Evolutionary conservation across 768 basidiomycete species (phyloP).

Genomic region (Suillus alpinus): DNA sequence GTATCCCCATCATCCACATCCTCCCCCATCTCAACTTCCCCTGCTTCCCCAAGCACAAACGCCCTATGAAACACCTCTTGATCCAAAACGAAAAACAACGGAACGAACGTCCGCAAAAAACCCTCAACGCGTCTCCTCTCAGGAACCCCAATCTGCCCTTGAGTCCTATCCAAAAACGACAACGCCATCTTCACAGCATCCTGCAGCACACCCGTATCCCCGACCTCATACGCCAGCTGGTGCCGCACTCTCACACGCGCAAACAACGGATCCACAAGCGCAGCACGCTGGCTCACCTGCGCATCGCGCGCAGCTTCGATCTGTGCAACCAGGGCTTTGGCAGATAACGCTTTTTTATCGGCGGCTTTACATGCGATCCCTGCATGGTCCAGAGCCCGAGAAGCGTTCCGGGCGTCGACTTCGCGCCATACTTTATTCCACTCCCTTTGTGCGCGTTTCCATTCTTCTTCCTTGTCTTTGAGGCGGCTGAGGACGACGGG

Average conservation of each 20-base stretch:
- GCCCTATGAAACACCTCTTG: constrained; percentile 65
- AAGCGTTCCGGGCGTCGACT: constrained; percentile 91
- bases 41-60: constrained; percentile 61
- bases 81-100: constrained; percentile 77
- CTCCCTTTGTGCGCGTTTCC: constrained; percentile 95
- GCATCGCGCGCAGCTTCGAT: constrained; percentile 84
- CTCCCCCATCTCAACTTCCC: constrained; percentile 60
- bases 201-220: constrained; percentile 74
- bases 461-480: constrained; percentile 97
- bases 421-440: constrained; percentile 99
- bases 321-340: constrained; percentile 77
- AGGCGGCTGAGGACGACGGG: constrained; percentile 86
- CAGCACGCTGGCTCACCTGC: constrained; percentile 73
- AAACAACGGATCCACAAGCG: constrained; percentile 48
- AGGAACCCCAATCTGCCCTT: constrained; percentile 62
- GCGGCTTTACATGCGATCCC: constrained; percentile 84
- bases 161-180: constrained; percentile 87
- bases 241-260: constrained; percentile 65
- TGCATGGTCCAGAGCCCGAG: constrained; percentile 92
- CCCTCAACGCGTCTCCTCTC: constrained; percentile 84
- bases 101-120: constrained; percentile 73
- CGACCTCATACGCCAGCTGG: constrained; percentile 78
- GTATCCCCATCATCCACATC: constrained; percentile 39
- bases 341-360: constrained; percentile 82
- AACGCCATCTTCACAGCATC: constrained; percentile 88